Evolutionary conservation across 129 eudicot genomes (phyloP).

Genomic region (Kitagawia praeruptora): DNA sequence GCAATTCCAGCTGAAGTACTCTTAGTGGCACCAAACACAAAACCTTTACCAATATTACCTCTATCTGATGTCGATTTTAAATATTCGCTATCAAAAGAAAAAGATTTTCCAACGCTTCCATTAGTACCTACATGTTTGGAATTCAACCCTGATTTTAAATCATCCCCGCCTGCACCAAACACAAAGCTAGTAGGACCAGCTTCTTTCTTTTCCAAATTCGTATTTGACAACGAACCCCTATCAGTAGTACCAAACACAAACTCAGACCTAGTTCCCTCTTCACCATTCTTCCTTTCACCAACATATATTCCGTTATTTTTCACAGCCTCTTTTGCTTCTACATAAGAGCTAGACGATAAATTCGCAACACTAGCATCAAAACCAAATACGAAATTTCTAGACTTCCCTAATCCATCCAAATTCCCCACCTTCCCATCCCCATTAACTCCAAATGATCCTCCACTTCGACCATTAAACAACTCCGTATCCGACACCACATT

Average conservation of each 20-base stretch:
- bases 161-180: conserved; percentile 4
- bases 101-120: not conserved
- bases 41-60: conserved; percentile 2
- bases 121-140: not conserved
- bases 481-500: not conserved
- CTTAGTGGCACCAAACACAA: conserved; percentile 9
- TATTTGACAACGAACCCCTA: conserved; percentile 11
- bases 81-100: not conserved
- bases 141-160: not conserved
- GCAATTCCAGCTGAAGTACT: conserved; percentile 6
- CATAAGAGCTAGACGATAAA: conserved; percentile 18
- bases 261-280: conserved; percentile 16
- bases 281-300: conserved; percentile 19
- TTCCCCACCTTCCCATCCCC: conserved; percentile 9
- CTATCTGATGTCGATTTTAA: not conserved
- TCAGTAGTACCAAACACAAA: conserved; percentile 27
- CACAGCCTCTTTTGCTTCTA: conserved; percentile 11
- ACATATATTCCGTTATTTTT: conserved; percentile 4
- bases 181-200: not conserved
- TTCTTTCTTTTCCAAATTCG: conserved; percentile 12
- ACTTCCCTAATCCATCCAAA: conserved; percentile 19
- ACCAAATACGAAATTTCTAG: not conserved
- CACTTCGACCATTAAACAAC: no score
- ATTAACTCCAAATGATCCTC: no score
- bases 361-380: conserved; percentile 17